These are phyloP conservation scores for Sapria himalayana DNA, from an alignment of 345 rosid genomes.

Conservation along the genomic window DNA sequence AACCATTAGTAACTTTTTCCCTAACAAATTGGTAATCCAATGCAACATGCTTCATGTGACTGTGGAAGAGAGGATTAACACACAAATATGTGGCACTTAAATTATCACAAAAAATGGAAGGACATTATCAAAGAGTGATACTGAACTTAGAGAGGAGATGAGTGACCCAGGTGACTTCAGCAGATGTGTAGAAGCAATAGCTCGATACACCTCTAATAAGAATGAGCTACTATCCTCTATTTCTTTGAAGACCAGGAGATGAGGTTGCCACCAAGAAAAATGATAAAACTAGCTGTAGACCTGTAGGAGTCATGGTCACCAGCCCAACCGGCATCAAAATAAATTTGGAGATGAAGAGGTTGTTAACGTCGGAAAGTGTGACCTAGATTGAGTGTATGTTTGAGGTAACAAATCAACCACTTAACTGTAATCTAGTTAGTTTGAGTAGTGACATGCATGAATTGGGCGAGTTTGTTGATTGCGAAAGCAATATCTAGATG, in stretches of 20 bases:
- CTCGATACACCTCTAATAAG: no score
- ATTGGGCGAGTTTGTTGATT: neutral
- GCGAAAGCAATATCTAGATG: neutral
- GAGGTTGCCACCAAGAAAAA: neutral
- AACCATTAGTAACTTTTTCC: no score
- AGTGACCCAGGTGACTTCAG: neutral
- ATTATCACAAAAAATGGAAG: no score
- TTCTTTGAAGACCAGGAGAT: no score
- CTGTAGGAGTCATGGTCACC: neutral
- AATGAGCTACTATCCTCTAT: no score
- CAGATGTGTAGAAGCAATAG: neutral
- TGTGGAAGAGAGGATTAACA: constrained; percentile 2
- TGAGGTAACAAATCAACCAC: neutral
- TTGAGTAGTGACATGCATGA: neutral
- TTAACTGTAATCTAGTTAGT: neutral
- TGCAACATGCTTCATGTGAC: no score
- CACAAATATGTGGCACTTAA: neutral
- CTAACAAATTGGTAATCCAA: no score
- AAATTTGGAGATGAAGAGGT: neutral
- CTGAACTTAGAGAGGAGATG: no score
- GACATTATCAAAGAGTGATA: no score
- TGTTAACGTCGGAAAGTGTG: neutral
- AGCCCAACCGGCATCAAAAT: neutral
- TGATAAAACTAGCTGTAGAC: neutral
- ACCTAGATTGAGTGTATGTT: no score